phyloP scores from a whole-genome alignment of 208 protist species.

The Acanthamoeba castellanii region DNA sequence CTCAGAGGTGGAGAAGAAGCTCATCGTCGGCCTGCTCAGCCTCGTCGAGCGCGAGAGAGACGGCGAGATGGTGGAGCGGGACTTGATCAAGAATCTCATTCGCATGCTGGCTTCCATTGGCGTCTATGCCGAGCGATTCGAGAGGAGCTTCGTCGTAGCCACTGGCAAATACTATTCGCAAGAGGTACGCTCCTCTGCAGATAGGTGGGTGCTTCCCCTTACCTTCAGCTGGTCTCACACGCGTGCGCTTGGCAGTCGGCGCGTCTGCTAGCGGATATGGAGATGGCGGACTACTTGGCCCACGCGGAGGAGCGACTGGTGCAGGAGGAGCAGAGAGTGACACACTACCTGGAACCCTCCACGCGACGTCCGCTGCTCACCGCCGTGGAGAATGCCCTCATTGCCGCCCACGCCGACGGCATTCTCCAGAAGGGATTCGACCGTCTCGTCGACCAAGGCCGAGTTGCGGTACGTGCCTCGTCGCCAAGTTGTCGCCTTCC shows the following conservation, averaged over 20 bases:
- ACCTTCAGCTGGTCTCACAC: background rate
- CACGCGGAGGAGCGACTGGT: conserved; percentile 81
- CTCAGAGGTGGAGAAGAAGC: conserved; percentile 79
- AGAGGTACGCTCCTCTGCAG: conserved; percentile 3
- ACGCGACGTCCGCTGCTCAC: conserved; percentile 77
- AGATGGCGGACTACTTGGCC: conserved; percentile 81
- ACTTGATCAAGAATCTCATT: conserved; percentile 64
- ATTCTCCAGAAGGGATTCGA: conserved; percentile 76
- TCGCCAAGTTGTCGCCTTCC: background rate
- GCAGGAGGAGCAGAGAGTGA: conserved; percentile 82
- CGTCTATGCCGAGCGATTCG: conserved; percentile 82
- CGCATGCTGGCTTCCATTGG: conserved; percentile 75
- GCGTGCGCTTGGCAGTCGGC: background rate
- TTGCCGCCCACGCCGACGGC: conserved; percentile 78
- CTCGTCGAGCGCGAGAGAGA: conserved; percentile 81
- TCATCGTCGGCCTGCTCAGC: conserved; percentile 74
- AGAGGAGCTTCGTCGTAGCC: conserved; percentile 82
- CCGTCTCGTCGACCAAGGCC: conserved; percentile 33
- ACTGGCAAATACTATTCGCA: conserved; percentile 68
- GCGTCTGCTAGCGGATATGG: background rate
- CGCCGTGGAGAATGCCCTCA: conserved; percentile 78
- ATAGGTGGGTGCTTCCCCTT: background rate
- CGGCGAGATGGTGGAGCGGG: conserved; percentile 77
- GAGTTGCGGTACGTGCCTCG: background rate
- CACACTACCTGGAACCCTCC: conserved; percentile 81